These are phyloP conservation scores for Chernovozyma sophiae-reginae DNA, from an alignment of 1,139 yeast species.

Conservation along the genomic window DNA sequence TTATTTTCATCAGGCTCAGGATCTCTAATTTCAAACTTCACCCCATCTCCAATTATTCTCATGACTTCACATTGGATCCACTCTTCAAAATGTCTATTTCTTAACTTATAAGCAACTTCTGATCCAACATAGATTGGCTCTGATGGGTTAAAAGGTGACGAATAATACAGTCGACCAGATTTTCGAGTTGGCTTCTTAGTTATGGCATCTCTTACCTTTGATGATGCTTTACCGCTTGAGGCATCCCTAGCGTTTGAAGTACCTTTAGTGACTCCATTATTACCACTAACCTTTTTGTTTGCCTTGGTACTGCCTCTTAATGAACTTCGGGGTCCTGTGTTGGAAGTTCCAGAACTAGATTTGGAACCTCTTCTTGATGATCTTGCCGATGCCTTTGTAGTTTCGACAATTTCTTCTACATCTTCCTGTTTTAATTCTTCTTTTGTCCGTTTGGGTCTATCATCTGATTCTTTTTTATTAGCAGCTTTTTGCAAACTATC, in stretches of 20 bases:
- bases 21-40: constrained; percentile 81
- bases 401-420: constrained; percentile 1
- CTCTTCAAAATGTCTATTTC: constrained; percentile 67
- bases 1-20: constrained; percentile 97
- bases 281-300: not conserved
- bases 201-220: not conserved
- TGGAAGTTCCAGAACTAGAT: not conserved
- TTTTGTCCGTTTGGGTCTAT: no score
- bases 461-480: constrained; percentile 13
- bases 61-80: constrained; percentile 97
- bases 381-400: not conserved
- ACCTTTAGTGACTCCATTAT: not conserved
- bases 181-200: constrained; percentile 25
- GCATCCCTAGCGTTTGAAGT: not conserved
- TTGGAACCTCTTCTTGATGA: constrained; percentile 2
- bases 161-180: constrained; percentile 38
- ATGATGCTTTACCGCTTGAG: constrained; percentile 1
- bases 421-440: constrained; percentile 15
- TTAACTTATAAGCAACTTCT: constrained; percentile 84
- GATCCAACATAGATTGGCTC: constrained; percentile 65
- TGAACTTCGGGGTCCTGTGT: not conserved
- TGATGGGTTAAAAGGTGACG: constrained; percentile 51
- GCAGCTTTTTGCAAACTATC: constrained; percentile 11
- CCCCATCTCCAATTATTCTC: constrained; percentile 71
- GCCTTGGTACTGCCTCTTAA: constrained; percentile 2